These are phyloP conservation scores for Leccinum variicolor DNA, from an alignment of 768 basidiomycete species.

Conservation along the genomic window DNA sequence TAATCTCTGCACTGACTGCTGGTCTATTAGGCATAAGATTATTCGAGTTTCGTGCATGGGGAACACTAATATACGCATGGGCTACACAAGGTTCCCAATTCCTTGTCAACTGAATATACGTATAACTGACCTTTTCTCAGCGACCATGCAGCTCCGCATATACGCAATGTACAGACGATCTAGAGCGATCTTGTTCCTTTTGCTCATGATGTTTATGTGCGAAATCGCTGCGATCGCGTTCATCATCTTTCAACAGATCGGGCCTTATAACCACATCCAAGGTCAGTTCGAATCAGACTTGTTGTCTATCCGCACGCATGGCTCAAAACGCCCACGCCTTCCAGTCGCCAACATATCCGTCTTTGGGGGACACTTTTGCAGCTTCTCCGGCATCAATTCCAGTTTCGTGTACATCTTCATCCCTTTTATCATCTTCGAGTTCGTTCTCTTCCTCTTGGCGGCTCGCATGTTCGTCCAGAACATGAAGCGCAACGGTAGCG, in stretches of 20 bases:
- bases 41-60: slow-evolving; percentile 32
- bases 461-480: slow-evolving; percentile 14
- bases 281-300: slow-evolving; percentile 10
- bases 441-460: slow-evolving; percentile 22
- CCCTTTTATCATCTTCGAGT: slow-evolving; percentile 30
- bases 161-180: slow-evolving; percentile 32
- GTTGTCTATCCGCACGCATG: neutral
- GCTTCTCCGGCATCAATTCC: slow-evolving; percentile 20
- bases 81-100: slow-evolving; percentile 27
- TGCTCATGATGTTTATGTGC: slow-evolving; percentile 19
- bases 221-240: slow-evolving; percentile 23
- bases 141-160: slow-evolving; percentile 32
- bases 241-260: slow-evolving; percentile 27
- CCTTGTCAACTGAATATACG: neutral
- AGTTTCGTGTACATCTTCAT: slow-evolving; percentile 28
- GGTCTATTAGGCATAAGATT: slow-evolving; percentile 20
- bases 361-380: slow-evolving; percentile 15
- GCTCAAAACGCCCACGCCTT: neutral
- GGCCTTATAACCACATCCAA: slow-evolving; percentile 19
- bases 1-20: neutral
- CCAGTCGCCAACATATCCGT: slow-evolving; percentile 7
- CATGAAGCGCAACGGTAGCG: slow-evolving; percentile 1
- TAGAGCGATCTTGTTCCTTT: slow-evolving; percentile 14
- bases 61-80: slow-evolving; percentile 30
- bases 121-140: slow-evolving; percentile 11